Conservation (phyloP, 306 rosid genomes). For the Pterocarpus macrocarpus region DNA sequence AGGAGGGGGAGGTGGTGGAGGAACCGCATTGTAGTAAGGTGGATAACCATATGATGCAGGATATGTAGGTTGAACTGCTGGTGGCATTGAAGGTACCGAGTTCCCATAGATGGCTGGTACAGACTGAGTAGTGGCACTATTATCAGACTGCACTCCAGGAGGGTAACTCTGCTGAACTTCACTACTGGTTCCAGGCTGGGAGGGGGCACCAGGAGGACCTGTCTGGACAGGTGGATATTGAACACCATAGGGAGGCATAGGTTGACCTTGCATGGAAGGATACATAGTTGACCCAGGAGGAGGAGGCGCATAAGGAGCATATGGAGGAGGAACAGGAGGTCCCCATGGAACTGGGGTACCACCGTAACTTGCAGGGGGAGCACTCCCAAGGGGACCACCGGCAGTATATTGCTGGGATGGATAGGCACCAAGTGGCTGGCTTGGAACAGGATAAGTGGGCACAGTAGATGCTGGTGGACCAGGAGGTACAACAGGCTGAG, state of each 20-base stretch:
- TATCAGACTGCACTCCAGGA: conserved; percentile 92
- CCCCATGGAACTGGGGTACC: conserved; percentile 95
- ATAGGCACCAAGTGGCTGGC: conserved; percentile 80
- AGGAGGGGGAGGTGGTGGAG: conserved; percentile 80
- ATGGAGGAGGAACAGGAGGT: conserved; percentile 86
- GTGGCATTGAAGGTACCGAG: conserved; percentile 67
- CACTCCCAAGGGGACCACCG: conserved; percentile 79
- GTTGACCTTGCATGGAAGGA: conserved; percentile 83
- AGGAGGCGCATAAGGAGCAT: conserved; percentile 84
- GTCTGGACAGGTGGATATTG: conserved; percentile 81
- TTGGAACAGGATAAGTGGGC: conserved; percentile 79
- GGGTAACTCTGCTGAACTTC: conserved; percentile 87
- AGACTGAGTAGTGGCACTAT: conserved; percentile 62
- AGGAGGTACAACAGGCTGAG: conserved; percentile 91
- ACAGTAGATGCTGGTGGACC: conserved; percentile 79
- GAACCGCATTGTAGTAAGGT: conserved; percentile 80
- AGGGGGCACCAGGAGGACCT: conserved; percentile 84
- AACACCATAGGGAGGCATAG: conserved; percentile 78
- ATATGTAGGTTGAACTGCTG: conserved; percentile 69
- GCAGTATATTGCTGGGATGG: conserved; percentile 90
- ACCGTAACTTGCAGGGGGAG: conserved; percentile 71
- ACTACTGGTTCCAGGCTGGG: conserved; percentile 71
- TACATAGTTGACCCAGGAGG: conserved; percentile 92
- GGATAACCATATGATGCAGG: conserved; percentile 83
- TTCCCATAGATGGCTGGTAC: conserved; percentile 65